Evolutionary conservation across 169 alveolate species (phyloP), one percentile per base, ranked within the genome.

Genomic region (Cryptosporidium sp.): DNA sequence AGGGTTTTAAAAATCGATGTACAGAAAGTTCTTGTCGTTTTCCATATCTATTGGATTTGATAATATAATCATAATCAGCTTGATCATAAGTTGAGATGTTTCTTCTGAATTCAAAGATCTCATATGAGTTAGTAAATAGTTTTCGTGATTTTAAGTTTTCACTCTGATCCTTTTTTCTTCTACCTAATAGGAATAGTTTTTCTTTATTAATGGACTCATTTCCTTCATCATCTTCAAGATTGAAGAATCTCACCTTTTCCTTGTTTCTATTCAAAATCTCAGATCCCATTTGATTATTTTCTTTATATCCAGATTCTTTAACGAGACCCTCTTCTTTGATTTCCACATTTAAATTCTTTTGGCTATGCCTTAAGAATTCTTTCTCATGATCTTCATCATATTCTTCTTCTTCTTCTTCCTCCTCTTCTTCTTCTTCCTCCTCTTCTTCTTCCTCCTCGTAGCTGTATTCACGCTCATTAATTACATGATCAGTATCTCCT

Each of bases 1-100:
- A 60, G 3, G 67, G 58, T n/a, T 48, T 80, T 16, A 65, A 21
- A 65, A 44, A 37, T 26, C 89, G 26, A 37, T 45, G 68, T 31
- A 80, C 89, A 3, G 89, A 60, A 10, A 80, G 51, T 21, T 48
- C 68, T 42, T 80, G 89, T 10, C 89, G 69, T 39, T 33, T 80
- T 18, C 89, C 89, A 29, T 80, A 80, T 42, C 89, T 80, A 29
- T 29, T 80, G 8, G 89, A 80, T n/a, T 62, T 80, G 18, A 62
- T 80, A 1, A 80, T 80, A 39, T 80, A 80, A 21, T 80, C 89
- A 23, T 62, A 80, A 26, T 65, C 75, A n/a, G 89, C 75, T 56
- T 80, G 89, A 23, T 80, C 89, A n/a, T 80, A 80, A 23, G 60
- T 60, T 12, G 80, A 60, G 29, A 80, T 61, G 35, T 23, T 80